A percentile compares a stretch with the other conserved stretches of the same genome.
Evolutionary conservation across 768 basidiomycete genomes (phyloP).

Genomic region (Lentinula raphanica): DNA sequence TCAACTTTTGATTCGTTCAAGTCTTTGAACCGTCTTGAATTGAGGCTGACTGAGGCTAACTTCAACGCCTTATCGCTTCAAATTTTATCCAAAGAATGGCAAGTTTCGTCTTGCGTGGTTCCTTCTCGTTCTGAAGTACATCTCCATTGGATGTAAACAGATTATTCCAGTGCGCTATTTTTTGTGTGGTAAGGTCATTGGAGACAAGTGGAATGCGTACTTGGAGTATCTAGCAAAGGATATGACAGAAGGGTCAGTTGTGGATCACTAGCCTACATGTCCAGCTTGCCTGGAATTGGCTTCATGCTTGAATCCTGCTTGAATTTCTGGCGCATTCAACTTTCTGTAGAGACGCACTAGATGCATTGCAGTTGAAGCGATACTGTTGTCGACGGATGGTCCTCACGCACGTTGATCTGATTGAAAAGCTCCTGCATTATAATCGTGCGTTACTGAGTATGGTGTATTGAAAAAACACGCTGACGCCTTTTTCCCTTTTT

Average conservation of each 20-base stretch:
- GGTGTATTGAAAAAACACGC: not conserved
- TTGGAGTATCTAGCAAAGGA: slow-evolving; percentile 76
- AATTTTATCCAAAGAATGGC: not conserved
- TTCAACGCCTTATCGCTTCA: too few species aligned
- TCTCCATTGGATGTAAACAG: slow-evolving; percentile 34
- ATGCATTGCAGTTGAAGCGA: slow-evolving; percentile 82
- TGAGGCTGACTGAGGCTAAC: too few species aligned
- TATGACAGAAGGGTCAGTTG: slow-evolving; percentile 80
- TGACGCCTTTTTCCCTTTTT: not conserved
- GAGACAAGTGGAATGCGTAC: slow-evolving; percentile 93
- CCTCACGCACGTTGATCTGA: slow-evolving; percentile 93
- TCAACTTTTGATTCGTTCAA: too few species aligned
- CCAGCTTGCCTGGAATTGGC: too few species aligned
- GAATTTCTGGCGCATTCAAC: too few species aligned
- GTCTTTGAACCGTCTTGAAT: too few species aligned
- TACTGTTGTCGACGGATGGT: slow-evolving; percentile 99
- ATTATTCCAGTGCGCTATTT: slow-evolving; percentile 97
- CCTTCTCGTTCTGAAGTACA: not conserved
- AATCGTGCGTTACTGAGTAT: slow-evolving; percentile 60
- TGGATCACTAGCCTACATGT: not conserved
- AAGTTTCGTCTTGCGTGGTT: not conserved
- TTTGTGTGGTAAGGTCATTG: slow-evolving; percentile 95
- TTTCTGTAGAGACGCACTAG: slow-evolving; percentile 77
- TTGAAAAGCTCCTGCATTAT: slow-evolving; percentile 94
- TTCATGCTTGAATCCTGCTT: too few species aligned